Conservation (phyloP, 495 filamentous ascomycete species). For the Amorphotheca resinae region DNA sequence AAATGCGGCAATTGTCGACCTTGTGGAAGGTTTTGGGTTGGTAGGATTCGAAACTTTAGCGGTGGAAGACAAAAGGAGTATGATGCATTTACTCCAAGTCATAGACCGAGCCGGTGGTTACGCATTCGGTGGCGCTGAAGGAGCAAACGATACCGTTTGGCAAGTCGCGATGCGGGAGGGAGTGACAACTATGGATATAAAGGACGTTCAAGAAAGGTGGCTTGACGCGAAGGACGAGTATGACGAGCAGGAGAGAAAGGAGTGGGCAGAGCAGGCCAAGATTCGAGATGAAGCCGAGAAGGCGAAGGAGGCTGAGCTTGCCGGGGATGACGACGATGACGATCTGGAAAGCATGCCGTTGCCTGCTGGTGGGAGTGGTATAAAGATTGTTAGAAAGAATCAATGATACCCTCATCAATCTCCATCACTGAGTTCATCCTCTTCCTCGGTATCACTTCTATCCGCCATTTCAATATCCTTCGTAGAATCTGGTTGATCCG, state of each 20-base stretch:
- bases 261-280: constrained; percentile 48
- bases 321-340: constrained; percentile 21
- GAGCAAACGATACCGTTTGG: constrained; percentile 89
- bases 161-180: constrained; percentile 87
- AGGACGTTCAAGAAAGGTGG: constrained; percentile 93
- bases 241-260: constrained; percentile 64
- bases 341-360: constrained; percentile 21
- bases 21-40: constrained; percentile 79
- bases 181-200: constrained; percentile 59
- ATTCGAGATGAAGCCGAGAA: constrained; percentile 22
- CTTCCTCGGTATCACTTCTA: constrained; percentile 29
- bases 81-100: constrained; percentile 77
- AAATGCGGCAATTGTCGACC: constrained; percentile 73
- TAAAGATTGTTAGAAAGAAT: constrained; percentile 30
- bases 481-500: constrained; percentile 18
- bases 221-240: constrained; percentile 78
- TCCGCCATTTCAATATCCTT: constrained; percentile 29
- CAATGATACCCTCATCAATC: constrained; percentile 26
- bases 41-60: constrained; percentile 88
- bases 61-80: constrained; percentile 89
- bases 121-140: constrained; percentile 82
- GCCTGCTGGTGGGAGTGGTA: constrained; percentile 22
- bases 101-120: constrained; percentile 90
- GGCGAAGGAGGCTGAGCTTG: constrained; percentile 18
- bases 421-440: constrained; percentile 35